Conservation (phyloP, 495 filamentous ascomycete genomes). For the Penicillium roqueforti region DNA sequence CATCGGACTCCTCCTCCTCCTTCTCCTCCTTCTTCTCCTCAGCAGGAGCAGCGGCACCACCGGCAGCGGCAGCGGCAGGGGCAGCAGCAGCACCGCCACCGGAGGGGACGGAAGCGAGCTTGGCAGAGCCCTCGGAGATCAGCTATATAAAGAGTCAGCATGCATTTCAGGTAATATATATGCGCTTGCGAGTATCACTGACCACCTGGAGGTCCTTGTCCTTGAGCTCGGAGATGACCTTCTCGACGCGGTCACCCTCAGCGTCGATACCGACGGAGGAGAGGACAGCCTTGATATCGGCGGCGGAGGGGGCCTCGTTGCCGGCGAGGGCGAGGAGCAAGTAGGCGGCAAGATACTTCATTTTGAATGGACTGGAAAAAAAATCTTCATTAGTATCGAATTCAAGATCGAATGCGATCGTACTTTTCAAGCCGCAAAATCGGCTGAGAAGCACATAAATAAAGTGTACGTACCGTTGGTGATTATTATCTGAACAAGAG, state of each 20-base stretch:
- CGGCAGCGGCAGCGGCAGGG: slow-evolving; percentile 59
- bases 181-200: slow-evolving; percentile 23
- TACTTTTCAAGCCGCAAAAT: background rate
- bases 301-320: slow-evolving; percentile 82
- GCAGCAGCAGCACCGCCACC: slow-evolving; percentile 74
- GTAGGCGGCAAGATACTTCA: slow-evolving; percentile 99
- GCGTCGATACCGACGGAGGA: slow-evolving; percentile 93
- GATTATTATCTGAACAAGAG: slow-evolving; percentile 63
- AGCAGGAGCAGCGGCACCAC: slow-evolving; percentile 62
- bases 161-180: background rate
- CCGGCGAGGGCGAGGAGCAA: slow-evolving; percentile 92
- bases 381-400: slow-evolving; percentile 15
- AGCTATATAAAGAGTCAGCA: slow-evolving; percentile 53
- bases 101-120: slow-evolving; percentile 97
- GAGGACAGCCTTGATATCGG: slow-evolving; percentile 88
- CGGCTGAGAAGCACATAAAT: background rate
- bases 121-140: slow-evolving; percentile 82
- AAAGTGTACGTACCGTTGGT: slow-evolving; percentile 24
- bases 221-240: slow-evolving; percentile 85
- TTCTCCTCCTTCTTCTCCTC: slow-evolving; percentile 73
- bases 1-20: slow-evolving; percentile 89
- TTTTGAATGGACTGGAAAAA: slow-evolving; percentile 56
- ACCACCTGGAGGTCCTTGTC: slow-evolving; percentile 98
- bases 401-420: slow-evolving; percentile 8
- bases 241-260: slow-evolving; percentile 78